A percentile compares a stretch with the other conserved stretches of the same genome.
phyloP scores from a whole-genome alignment of 2,329 filamentous ascomycete species.

The Allantophomopsis lycopodina region DNA sequence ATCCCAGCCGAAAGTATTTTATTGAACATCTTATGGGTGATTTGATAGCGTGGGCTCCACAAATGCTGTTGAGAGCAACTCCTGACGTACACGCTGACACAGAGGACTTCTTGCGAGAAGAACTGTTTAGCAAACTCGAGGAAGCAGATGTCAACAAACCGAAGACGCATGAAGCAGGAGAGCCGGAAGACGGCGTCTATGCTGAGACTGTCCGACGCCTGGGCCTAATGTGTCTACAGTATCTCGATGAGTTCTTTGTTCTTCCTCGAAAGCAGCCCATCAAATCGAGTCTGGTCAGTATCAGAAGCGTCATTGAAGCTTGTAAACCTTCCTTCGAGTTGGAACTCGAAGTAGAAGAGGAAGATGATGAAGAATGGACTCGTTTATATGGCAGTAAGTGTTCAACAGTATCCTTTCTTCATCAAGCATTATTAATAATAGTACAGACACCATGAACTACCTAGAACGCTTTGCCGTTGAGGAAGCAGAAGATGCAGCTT shows the following conservation, averaged over 20 bases:
- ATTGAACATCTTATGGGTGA: too few species aligned
- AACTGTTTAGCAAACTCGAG: constrained; percentile 5
- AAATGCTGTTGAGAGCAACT: too few species aligned
- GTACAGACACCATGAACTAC: constrained; percentile 12
- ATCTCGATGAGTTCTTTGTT: constrained; percentile 15
- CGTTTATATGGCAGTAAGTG: constrained; percentile 6
- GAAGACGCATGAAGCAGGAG: too few species aligned
- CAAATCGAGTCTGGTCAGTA: constrained; percentile 11
- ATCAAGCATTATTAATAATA: constrained; percentile 4
- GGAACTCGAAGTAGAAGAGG: constrained; percentile 5
- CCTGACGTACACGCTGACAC: too few species aligned
- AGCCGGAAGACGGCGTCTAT: constrained; percentile 4
- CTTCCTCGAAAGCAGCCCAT: constrained; percentile 13
- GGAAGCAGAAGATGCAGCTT: constrained; percentile 22
- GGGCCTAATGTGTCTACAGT: constrained; percentile 13
- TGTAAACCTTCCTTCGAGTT: constrained; percentile 11
- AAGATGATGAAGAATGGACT: constrained; percentile 4
- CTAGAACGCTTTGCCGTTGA: constrained; percentile 18
- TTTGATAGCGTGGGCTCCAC: too few species aligned
- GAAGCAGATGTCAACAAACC: too few species aligned
- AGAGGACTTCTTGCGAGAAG: constrained; percentile 11
- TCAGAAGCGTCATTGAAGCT: constrained; percentile 11
- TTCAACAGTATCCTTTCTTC: constrained; percentile 7
- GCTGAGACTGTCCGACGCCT: constrained; percentile 1
- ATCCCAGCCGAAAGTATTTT: too few species aligned